Conservation (phyloP, 495 filamentous ascomycete genomes). For the Penicillium maclennaniae region DNA sequence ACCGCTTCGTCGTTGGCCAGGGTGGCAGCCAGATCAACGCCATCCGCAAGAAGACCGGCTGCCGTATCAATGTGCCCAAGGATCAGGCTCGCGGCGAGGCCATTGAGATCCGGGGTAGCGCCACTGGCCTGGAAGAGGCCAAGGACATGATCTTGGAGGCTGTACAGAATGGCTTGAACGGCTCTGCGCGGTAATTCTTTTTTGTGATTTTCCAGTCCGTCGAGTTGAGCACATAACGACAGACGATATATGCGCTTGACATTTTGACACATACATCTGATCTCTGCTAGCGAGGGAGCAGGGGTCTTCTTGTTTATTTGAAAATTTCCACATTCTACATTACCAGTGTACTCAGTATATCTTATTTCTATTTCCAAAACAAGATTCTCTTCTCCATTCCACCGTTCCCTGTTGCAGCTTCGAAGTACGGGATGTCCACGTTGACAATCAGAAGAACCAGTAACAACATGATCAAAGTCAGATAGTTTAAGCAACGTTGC, state of each 20-base stretch:
- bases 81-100: conserved; percentile 74
- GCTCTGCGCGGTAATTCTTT: conserved; percentile 19
- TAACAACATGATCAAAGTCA: not conserved
- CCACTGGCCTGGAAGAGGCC: conserved; percentile 80
- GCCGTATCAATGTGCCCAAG: conserved; percentile 85
- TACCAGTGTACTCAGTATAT: conserved; percentile 14
- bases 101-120: conserved; percentile 79
- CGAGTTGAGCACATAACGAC: not conserved
- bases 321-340: conserved; percentile 1
- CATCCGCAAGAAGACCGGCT: conserved; percentile 88
- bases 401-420: not conserved
- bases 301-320: conserved; percentile 19
- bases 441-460: not conserved
- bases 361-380: conserved; percentile 12
- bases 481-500: not conserved
- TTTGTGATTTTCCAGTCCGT: not conserved
- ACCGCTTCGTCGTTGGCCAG: conserved; percentile 85
- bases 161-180: conserved; percentile 50
- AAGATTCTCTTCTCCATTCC: conserved; percentile 17
- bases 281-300: conserved; percentile 2
- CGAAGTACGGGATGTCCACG: not conserved
- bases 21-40: conserved; percentile 86
- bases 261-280: conserved; percentile 11
- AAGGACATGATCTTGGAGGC: conserved; percentile 83
- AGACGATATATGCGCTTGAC: conserved; percentile 17